These are phyloP conservation scores for Kurtzmaniella quercitrusa DNA, from an alignment of 1,139 yeast species.

Conservation along the genomic window DNA sequence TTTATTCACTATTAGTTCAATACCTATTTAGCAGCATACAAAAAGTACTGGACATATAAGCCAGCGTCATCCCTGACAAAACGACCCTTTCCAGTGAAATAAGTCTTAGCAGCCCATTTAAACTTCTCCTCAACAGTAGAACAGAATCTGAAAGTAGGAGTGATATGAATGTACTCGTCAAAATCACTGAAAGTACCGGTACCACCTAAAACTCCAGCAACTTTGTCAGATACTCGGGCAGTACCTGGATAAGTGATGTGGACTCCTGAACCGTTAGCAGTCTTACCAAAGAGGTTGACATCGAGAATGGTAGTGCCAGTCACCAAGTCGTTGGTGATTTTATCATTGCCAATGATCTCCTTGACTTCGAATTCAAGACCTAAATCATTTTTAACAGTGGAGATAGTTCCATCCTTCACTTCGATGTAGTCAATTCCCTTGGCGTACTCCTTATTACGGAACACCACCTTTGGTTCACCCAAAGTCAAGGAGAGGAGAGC, in stretches of 20 bases:
- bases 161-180: slow-evolving; percentile 42
- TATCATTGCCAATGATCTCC: slow-evolving; percentile 40
- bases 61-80: slow-evolving; percentile 43
- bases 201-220: slow-evolving; percentile 29
- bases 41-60: slow-evolving; percentile 47
- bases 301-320: slow-evolving; percentile 37
- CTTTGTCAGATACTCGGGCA: slow-evolving; percentile 29
- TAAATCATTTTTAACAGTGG: slow-evolving; percentile 24
- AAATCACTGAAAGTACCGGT: slow-evolving; percentile 26
- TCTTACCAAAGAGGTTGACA: slow-evolving; percentile 44
- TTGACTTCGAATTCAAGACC: slow-evolving; percentile 26
- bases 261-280: slow-evolving; percentile 36
- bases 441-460: slow-evolving; percentile 11
- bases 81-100: slow-evolving; percentile 51
- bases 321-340: slow-evolving; percentile 30
- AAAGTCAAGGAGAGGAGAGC: slow-evolving; percentile 24
- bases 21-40: slow-evolving; percentile 27
- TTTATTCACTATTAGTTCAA: too few species aligned
- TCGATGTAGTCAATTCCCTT: slow-evolving; percentile 19
- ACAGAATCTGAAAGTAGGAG: slow-evolving; percentile 40
- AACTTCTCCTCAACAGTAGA: slow-evolving; percentile 35
- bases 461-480: slow-evolving; percentile 16
- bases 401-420: slow-evolving; percentile 23
- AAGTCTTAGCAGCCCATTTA: slow-evolving; percentile 43
- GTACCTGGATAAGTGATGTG: slow-evolving; percentile 44